Base-by-base conservation (phyloP, 768 basidiomycete genomes). In the Sarcomyxa edulis region DNA sequence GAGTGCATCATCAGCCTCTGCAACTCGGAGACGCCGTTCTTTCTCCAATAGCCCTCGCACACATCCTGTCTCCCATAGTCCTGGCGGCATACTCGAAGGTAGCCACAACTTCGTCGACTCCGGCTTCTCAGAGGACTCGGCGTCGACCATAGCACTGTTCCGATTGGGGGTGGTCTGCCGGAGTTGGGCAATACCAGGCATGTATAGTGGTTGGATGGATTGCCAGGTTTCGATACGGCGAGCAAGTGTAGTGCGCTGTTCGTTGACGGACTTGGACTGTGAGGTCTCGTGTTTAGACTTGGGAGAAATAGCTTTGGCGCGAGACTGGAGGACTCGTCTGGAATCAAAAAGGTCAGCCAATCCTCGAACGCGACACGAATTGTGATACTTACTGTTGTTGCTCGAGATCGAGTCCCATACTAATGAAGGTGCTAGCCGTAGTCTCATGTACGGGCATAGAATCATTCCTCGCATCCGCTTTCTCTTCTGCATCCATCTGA, bases 1-100 rank as follows among this genome's bases (percentile, higher is more conserved):
- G 3, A 51, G 27, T 7, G 44, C 39, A 38, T 51, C 49, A 18
- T 43, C 34, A 8, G 49, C 49, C 35, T 51, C 41, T 8, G 35
- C 50, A 18, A 32, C 9, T 2, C 34, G 34, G 8, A 49, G 38
- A n/a, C 36, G 19, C 7, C 18, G 22, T 19, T 36, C 45, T 12
- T 25, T 37, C 5, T 35, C 40, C n/a, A n/a, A n/a, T n/a, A n/a
- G n/a, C n/a, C n/a, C n/a, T 2, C 18, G 20, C 7, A 44, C n/a
- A n/a, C 20, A 6, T 7, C 6, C 19, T 32, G 26, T 16, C 15
- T 20, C 8, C 21, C 8, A 6, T n/a, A 14, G 27, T 29, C 19
- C n/a, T n/a, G n/a, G n/a, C n/a, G n/a, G n/a, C n/a, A n/a, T n/a
- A n/a, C n/a, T n/a, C n/a, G n/a, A n/a, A n/a, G n/a, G n/a, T n/a